Conservation (phyloP, 2,329 filamentous ascomycete species). For the Phoma herbarum region DNA sequence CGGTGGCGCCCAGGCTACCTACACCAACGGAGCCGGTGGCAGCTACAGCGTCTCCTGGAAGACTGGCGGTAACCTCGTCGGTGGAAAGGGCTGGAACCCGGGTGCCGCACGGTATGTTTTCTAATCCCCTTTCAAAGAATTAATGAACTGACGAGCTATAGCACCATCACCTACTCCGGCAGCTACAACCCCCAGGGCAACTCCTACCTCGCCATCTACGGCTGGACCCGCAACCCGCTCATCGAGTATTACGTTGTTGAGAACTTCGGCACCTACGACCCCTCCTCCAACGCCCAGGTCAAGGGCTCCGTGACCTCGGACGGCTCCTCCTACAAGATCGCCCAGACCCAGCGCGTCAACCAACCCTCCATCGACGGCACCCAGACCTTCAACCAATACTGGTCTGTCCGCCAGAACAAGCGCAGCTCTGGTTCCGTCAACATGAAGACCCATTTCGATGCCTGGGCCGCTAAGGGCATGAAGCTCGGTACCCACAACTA, state of each 20-base stretch:
- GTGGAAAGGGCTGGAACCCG: constrained; percentile 67
- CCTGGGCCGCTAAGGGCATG: constrained; percentile 47
- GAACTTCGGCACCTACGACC: constrained; percentile 63
- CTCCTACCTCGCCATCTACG: constrained; percentile 65
- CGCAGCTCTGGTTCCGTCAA: constrained; percentile 43
- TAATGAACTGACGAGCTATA: constrained; percentile 17
- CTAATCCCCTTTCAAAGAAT: not conserved
- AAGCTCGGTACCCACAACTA: constrained; percentile 45
- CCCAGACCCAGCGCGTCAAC: constrained; percentile 47
- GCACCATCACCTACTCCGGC: constrained; percentile 48
- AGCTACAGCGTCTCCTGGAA: constrained; percentile 62
- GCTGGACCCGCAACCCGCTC: constrained; percentile 63
- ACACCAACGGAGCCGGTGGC: constrained; percentile 64
- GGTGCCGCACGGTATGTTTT: constrained; percentile 59
- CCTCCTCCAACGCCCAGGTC: constrained; percentile 54
- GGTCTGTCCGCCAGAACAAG: constrained; percentile 51
- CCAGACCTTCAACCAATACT: constrained; percentile 63
- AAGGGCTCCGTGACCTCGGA: constrained; percentile 46
- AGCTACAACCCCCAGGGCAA: constrained; percentile 47
- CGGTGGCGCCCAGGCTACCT: constrained; percentile 59
- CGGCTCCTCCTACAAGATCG: constrained; percentile 46
- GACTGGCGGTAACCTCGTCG: constrained; percentile 64
- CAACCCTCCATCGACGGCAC: constrained; percentile 61
- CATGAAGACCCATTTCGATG: constrained; percentile 48
- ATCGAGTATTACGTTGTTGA: constrained; percentile 63